A percentile compares a stretch with the other conserved stretches of the same genome.
These are phyloP conservation scores for Cucurbita pepo DNA, from an alignment of 306 rosid species.

Conservation along the genomic window DNA sequence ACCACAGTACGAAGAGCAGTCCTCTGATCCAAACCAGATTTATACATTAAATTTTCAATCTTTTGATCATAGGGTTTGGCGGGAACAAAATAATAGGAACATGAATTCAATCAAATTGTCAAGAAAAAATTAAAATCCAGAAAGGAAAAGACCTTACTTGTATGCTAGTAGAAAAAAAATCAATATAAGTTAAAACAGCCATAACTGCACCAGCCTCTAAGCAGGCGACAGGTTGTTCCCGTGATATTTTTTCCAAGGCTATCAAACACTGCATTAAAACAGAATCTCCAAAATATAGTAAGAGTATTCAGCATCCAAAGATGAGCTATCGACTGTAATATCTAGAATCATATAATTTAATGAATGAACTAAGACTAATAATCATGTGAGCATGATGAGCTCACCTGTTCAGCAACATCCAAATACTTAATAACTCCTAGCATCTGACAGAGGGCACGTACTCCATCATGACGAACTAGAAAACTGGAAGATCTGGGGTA, in stretches of 20 bases:
- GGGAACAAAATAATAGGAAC: not conserved
- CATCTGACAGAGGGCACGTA: conserved; percentile 70
- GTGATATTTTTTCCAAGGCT: conserved; percentile 96
- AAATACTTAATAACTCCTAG: conserved; percentile 60
- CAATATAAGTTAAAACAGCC: conserved; percentile 76
- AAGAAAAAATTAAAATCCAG: not conserved
- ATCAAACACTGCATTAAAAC: conserved; percentile 58
- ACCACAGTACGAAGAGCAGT: conserved; percentile 92
- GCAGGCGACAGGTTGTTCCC: conserved; percentile 91
- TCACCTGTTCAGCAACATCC: conserved; percentile 98
- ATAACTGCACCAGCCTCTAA: conserved; percentile 79
- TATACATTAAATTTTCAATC: not conserved
- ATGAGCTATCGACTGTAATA: not conserved
- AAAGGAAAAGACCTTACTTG: conserved; percentile 38
- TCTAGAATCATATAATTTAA: not conserved
- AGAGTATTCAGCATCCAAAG: not conserved
- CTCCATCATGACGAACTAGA: conserved; percentile 75
- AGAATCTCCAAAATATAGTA: not conserved
- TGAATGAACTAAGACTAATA: not conserved
- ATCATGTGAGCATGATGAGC: not conserved
- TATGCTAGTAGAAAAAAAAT: conserved; percentile 79
- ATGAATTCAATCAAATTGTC: not conserved
- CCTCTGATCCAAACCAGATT: conserved; percentile 34
- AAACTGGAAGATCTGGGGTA: conserved; percentile 68
- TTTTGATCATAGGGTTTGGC: not conserved